phyloP scores from a whole-genome alignment of 768 basidiomycete species.

The Serendipita vermifera region DNA sequence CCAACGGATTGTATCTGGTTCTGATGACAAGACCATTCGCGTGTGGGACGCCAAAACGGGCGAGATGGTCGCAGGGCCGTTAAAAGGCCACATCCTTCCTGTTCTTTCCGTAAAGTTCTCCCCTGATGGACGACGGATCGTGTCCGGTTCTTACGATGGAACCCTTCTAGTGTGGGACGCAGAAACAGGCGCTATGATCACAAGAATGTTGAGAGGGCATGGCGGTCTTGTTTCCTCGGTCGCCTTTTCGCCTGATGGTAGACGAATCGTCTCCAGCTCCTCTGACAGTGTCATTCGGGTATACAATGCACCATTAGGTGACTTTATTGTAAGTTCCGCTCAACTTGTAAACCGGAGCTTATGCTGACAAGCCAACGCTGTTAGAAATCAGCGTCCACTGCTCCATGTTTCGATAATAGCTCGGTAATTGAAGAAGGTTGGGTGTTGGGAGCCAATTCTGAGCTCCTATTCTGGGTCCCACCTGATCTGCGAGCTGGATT shows the following conservation, averaged over 20 bases:
- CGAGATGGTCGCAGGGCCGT: constrained; percentile 29
- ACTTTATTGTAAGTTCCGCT: too few relatives aligned
- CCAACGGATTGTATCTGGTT: constrained; percentile 30
- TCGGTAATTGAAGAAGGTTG: too few relatives aligned
- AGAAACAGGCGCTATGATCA: background rate
- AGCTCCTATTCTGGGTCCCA: too few relatives aligned
- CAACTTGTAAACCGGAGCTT: too few relatives aligned
- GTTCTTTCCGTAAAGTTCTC: constrained; percentile 35
- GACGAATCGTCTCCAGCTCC: constrained; percentile 10
- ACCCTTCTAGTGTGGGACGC: constrained; percentile 30
- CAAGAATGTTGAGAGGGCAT: background rate
- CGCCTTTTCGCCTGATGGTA: background rate
- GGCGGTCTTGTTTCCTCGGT: background rate
- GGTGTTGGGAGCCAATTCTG: too few relatives aligned
- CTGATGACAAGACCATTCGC: constrained; percentile 32
- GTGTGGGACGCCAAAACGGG: constrained; percentile 33
- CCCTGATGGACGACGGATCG: constrained; percentile 30
- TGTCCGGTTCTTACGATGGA: constrained; percentile 30
- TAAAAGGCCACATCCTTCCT: constrained; percentile 32
- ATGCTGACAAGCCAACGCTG: too few relatives aligned
- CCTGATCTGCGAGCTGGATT: too few relatives aligned
- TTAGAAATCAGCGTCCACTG: too few relatives aligned
- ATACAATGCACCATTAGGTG: too few relatives aligned
- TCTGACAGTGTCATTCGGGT: too few relatives aligned
- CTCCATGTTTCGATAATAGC: too few relatives aligned